A percentile compares a stretch with the other conserved stretches of the same genome.
Conservation (phyloP, 208 protist genomes). For the Tetramitus jugosus region DNA sequence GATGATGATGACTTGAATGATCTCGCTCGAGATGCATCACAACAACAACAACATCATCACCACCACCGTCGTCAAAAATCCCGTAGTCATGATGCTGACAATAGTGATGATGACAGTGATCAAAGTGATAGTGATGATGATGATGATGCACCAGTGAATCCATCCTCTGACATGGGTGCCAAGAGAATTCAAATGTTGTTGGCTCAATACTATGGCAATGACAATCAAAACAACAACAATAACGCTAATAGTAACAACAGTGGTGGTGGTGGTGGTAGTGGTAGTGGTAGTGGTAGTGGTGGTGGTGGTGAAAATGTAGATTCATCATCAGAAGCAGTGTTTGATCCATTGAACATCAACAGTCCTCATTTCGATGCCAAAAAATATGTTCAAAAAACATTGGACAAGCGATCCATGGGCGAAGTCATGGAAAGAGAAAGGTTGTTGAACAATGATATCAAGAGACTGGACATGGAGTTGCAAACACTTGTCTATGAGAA, state of each 20-base stretch:
- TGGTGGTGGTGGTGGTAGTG: background rate
- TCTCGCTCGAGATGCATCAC: no score
- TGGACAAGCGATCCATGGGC: slow-evolving; percentile 30
- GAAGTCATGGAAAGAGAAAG: background rate
- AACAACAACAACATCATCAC: no score
- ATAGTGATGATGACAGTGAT: no score
- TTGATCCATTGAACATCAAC: slow-evolving; percentile 40
- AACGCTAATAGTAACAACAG: background rate
- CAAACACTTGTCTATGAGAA: slow-evolving; percentile 98
- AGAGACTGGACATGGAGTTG: slow-evolving; percentile 81
- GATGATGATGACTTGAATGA: no score
- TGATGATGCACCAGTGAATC: background rate
- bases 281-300: background rate
- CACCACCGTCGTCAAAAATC: no score
- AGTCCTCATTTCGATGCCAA: slow-evolving; percentile 38
- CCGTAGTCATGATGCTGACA: no score
- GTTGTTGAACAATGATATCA: no score
- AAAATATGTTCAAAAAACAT: slow-evolving; percentile 36
- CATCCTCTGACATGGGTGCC: background rate
- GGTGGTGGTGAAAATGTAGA: background rate
- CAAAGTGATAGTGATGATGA: background rate
- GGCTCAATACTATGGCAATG: background rate
- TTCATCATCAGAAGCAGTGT: background rate
- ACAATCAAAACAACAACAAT: background rate
- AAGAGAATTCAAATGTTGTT: background rate